Evolutionary conservation across 306 rosid genomes (phyloP).

Genomic region (Dryas octopetala): DNA sequence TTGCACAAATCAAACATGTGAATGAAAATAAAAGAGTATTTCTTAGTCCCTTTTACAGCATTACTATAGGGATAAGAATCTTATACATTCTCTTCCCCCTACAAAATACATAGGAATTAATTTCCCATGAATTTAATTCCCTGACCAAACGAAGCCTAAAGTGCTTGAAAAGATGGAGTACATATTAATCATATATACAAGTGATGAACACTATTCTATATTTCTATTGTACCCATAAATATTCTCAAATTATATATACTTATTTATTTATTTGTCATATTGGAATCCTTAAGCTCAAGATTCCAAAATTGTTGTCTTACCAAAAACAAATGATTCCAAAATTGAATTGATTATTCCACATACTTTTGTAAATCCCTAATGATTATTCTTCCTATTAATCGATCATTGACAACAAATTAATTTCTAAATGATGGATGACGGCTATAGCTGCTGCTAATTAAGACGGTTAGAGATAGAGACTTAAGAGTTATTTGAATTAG

Average conservation of each 20-base stretch:
- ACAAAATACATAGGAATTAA: too few species aligned
- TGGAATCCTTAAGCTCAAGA: not conserved
- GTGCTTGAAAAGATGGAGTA: too few species aligned
- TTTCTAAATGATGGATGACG: not conserved
- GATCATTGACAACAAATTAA: constrained; percentile 6
- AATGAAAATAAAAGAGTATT: too few species aligned
- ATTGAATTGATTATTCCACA: too few species aligned
- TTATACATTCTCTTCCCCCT: too few species aligned
- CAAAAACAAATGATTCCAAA: too few species aligned
- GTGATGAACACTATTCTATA: not conserved
- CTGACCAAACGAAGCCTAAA: too few species aligned
- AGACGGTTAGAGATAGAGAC: not conserved
- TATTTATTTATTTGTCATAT: not conserved
- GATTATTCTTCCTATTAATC: not conserved
- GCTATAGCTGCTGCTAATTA: not conserved
- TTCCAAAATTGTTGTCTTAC: not conserved
- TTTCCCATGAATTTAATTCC: too few species aligned
- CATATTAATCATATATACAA: not conserved
- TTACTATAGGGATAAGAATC: too few species aligned
- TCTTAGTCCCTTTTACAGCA: too few species aligned
- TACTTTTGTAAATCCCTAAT: not conserved
- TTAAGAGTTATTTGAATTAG: not conserved
- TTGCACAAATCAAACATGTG: too few species aligned
- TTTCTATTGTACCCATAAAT: not conserved
- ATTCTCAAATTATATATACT: not conserved